These are phyloP conservation scores for Ophiocordyceps camponoti-floridani DNA, from an alignment of 2,329 filamentous ascomycete species.

Conservation along the genomic window DNA sequence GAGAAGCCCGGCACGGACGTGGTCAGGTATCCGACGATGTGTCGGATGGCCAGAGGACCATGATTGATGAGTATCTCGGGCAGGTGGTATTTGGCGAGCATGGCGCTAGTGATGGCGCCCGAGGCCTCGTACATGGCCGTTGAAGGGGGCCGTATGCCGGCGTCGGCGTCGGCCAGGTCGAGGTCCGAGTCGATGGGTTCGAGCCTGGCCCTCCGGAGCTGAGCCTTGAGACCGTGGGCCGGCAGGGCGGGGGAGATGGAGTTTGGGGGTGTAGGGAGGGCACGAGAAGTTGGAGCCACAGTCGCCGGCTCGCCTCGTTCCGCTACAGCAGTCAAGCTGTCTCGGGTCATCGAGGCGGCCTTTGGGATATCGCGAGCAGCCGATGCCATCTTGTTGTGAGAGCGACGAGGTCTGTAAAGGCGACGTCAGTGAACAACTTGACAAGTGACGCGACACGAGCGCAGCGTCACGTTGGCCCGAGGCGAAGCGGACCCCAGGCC, in stretches of 20 bases:
- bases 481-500: not conserved
- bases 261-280: conserved; percentile 81
- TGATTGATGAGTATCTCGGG: conserved; percentile 80
- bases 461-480: not conserved
- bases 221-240: conserved; percentile 61
- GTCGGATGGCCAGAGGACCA: conserved; percentile 81
- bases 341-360: conserved; percentile 37
- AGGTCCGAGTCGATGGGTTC: conserved; percentile 69
- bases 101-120: conserved; percentile 65
- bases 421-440: not conserved
- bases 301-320: conserved; percentile 41
- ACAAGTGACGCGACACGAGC: not conserved
- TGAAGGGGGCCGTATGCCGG: conserved; percentile 20
- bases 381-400: conserved; percentile 32
- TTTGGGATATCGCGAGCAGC: conserved; percentile 50
- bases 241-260: conserved; percentile 81
- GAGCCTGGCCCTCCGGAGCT: conserved; percentile 39
- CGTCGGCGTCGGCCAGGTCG: conserved; percentile 43
- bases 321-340: conserved; percentile 59
- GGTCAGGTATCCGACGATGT: conserved; percentile 88
- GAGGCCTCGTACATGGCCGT: conserved; percentile 46
- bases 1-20: conserved; percentile 88
- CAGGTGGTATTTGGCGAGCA: conserved; percentile 80
- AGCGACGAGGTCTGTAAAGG: not conserved
- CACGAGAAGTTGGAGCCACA: conserved; percentile 41